Evolutionary conservation across 1,139 yeast genomes (phyloP), one percentile per base, ranked within the genome.

Genomic region (Magnusiomyces magnusii): DNA sequence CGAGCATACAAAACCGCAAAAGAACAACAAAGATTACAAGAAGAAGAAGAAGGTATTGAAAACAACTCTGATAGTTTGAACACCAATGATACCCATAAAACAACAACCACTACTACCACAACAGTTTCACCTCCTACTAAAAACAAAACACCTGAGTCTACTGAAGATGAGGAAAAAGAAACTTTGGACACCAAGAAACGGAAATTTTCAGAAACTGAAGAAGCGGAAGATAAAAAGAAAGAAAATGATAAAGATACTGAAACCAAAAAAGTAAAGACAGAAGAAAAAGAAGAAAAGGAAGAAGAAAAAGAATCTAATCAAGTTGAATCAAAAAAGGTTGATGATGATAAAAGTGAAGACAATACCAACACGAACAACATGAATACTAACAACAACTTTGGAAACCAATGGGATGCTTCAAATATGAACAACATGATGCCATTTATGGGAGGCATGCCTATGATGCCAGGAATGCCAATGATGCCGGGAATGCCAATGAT

Each of bases 1-100:
- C 72, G 78, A 49, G 77, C 78, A 44, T 87, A 82, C 64, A 67
- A 83, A 13, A 77, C 79, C 56, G 75, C 72, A 19, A 79, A 80
- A 55, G 65, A 62, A 23, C 57, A 74, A 41, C 64, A 68, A 27
- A 58, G 57, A 31, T 58, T 60, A 19, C 61, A 21, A 42, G 42
- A 19, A 10, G 58, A 47, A 21, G 5, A 52, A 52, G 19, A 31
- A 31, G 17, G 49, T 10, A 5, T 44, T 19, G 17, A 21, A 21
- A 23, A 44, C 3, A 34, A 5, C 23, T 50, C 50, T 17, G 57
- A 57, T n/a, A 49, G 53, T 31, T 58, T 58, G 19, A 50, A 51
- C 21, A 41, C 19, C 17, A 41, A 41, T 17, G 17, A n/a, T n/a
- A 31, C 13, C 36, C 36, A 13, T 31, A 7, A 31, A 31, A 31